A percentile compares a stretch with the other conserved stretches of the same genome.
These are phyloP conservation scores for Penicillium sp. DNA, from an alignment of 2,329 filamentous ascomycete genomes.

Conservation along the genomic window DNA sequence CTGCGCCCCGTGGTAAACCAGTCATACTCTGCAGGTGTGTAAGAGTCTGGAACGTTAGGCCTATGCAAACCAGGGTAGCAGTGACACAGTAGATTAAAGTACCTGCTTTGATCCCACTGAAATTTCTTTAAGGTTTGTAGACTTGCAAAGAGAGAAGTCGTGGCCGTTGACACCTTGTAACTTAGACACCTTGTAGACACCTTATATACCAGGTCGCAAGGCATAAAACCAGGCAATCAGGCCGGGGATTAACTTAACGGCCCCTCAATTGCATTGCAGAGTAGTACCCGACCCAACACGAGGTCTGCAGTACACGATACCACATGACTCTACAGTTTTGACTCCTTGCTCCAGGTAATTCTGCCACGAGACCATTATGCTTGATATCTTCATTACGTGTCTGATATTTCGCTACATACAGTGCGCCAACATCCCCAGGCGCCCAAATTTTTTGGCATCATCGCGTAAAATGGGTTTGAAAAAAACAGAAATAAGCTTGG, in stretches of 20 bases:
- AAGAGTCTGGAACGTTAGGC: conserved; percentile 3
- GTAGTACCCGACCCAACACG: background rate
- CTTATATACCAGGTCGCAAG: background rate
- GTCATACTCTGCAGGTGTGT: background rate
- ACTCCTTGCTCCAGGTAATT: background rate
- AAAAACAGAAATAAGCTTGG: conserved; percentile 2
- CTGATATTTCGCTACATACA: conserved; percentile 29
- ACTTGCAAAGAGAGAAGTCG: background rate
- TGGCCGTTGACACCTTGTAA: background rate
- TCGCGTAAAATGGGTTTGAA: background rate
- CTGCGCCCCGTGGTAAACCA: conserved; percentile 5
- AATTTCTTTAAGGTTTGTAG: background rate
- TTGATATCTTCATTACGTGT: conserved; percentile 11
- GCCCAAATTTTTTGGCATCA: conserved; percentile 19
- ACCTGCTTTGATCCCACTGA: background rate
- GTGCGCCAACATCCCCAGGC: conserved; percentile 23
- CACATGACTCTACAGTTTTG: background rate
- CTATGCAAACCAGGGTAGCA: background rate
- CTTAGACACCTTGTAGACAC: background rate
- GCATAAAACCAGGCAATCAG: background rate
- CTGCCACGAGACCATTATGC: background rate
- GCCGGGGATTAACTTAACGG: no score
- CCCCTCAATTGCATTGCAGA: no score
- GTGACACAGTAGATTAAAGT: background rate
- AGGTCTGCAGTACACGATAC: background rate